Evolutionary conservation across 1,139 yeast genomes (phyloP).

Genomic region (Suhomyces taliae): DNA sequence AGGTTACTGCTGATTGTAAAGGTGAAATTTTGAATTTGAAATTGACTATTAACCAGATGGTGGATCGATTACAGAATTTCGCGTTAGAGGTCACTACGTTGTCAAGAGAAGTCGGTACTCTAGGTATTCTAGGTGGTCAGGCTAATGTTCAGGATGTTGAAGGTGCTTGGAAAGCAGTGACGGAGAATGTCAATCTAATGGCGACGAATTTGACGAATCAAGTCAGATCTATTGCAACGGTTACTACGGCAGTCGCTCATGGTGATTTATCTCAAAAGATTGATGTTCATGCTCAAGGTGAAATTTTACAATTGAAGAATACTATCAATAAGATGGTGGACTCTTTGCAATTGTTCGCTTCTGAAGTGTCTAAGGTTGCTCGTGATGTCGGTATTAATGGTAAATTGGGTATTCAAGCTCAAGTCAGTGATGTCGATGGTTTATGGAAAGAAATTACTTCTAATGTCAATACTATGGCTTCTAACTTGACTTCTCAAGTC

Average conservation of each 20-base stretch:
- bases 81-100: conserved; percentile 88
- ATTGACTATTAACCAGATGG: conserved; percentile 80
- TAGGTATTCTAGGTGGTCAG: conserved; percentile 88
- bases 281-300: conserved; percentile 89
- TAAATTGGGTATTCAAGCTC: conserved; percentile 88
- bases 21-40: conserved; percentile 84
- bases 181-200: conserved; percentile 87
- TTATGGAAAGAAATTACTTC: conserved; percentile 90
- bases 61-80: conserved; percentile 82
- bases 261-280: conserved; percentile 88
- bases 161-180: conserved; percentile 92
- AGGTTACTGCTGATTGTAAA: conserved; percentile 85
- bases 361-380: conserved; percentile 87
- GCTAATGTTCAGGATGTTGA: conserved; percentile 91
- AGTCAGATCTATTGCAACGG: conserved; percentile 87
- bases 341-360: conserved; percentile 80
- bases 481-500: conserved; percentile 86
- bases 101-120: conserved; percentile 86
- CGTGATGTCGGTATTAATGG: conserved; percentile 93
- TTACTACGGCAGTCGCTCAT: conserved; percentile 89
- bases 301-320: conserved; percentile 70
- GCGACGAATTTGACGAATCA: conserved; percentile 87
- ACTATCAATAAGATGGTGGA: conserved; percentile 92
- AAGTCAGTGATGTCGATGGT: conserved; percentile 87
- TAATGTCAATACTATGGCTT: conserved; percentile 93